Evolutionary conservation across 768 basidiomycete genomes (phyloP).

Genomic region (Chalciporus pseudorubinellus): DNA sequence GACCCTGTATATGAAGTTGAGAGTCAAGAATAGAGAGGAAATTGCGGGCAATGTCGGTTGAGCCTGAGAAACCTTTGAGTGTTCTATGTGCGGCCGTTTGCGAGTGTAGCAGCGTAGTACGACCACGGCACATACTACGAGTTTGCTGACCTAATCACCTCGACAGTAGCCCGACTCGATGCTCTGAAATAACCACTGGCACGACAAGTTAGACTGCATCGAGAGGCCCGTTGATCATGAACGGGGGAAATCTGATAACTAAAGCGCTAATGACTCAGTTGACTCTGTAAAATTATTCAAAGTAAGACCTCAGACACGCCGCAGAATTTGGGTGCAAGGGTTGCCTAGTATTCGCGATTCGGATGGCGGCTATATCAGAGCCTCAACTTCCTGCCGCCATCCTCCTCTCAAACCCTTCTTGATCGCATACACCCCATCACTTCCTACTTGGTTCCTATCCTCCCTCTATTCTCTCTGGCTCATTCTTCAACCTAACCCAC

Average conservation of each 20-base stretch:
- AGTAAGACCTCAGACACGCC: slow-evolving; percentile 23
- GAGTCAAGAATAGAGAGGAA: background rate
- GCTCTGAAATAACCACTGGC: too few species aligned
- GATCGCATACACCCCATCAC: background rate
- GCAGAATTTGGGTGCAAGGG: slow-evolving; percentile 7
- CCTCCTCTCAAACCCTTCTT: slow-evolving; percentile 9
- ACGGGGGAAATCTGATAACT: too few species aligned
- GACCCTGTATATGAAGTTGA: too few species aligned
- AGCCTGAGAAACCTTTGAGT: slow-evolving; percentile 16
- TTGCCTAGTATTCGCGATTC: slow-evolving; percentile 17
- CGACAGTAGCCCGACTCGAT: too few species aligned
- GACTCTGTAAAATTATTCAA: background rate
- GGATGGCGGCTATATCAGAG: slow-evolving; percentile 14
- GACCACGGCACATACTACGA: too few species aligned
- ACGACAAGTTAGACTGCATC: too few species aligned
- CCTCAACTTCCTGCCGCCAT: slow-evolving; percentile 10
- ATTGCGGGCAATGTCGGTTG: background rate
- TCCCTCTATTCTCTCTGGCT: background rate
- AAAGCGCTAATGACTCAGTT: too few species aligned
- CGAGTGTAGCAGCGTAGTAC: too few species aligned
- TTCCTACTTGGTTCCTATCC: too few species aligned
- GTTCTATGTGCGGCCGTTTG: too few species aligned
- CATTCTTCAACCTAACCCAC: background rate
- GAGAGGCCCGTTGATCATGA: too few species aligned
- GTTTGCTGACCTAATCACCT: background rate